A percentile compares a stretch with the other conserved stretches of the same genome.
phyloP scores from a whole-genome alignment of 2,329 filamentous ascomycete genomes.

The Beauveria brongniartii region DNA sequence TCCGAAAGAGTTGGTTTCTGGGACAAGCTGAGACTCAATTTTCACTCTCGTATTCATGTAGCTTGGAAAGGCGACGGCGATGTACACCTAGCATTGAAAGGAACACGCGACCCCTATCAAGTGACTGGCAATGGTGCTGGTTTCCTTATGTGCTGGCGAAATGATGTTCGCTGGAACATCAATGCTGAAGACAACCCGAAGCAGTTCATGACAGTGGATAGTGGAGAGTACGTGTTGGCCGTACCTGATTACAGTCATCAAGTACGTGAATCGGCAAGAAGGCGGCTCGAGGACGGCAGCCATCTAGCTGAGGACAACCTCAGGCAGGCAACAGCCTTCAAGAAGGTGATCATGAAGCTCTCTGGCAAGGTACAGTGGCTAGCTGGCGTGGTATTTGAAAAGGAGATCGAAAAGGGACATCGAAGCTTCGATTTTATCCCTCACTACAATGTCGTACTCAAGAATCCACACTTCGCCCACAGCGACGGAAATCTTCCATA shows the following conservation, averaged over 20 bases:
- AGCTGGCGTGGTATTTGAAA: slow-evolving; percentile 85
- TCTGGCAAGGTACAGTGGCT: slow-evolving; percentile 94
- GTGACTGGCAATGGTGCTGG: slow-evolving; percentile 89
- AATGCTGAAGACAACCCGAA: slow-evolving; percentile 80
- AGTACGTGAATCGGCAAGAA: slow-evolving; percentile 57
- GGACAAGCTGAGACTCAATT: slow-evolving; percentile 93
- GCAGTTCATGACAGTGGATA: slow-evolving; percentile 91
- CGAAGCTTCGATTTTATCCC: slow-evolving; percentile 84
- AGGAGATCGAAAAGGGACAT: slow-evolving; percentile 61
- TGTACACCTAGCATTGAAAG: slow-evolving; percentile 87
- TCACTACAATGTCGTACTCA: slow-evolving; percentile 85
- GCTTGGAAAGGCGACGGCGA: slow-evolving; percentile 95
- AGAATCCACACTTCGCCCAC: slow-evolving; percentile 67
- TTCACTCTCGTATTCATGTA: slow-evolving; percentile 83
- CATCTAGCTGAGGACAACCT: slow-evolving; percentile 54
- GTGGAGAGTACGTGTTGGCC: slow-evolving; percentile 88
- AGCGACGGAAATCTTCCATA: slow-evolving; percentile 52
- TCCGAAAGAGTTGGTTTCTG: slow-evolving; percentile 95
- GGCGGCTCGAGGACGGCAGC: slow-evolving; percentile 47
- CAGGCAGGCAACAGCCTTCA: slow-evolving; percentile 76
- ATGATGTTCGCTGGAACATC: slow-evolving; percentile 81
- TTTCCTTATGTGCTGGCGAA: slow-evolving; percentile 98
- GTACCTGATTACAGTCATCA: slow-evolving; percentile 90
- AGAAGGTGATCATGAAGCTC: slow-evolving; percentile 98
- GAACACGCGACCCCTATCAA: slow-evolving; percentile 83